A percentile compares a stretch with the other conserved stretches of the same genome.
These are phyloP conservation scores for Paecilomyces formosus DNA, from an alignment of 2,329 filamentous ascomycete species.

Conservation along the genomic window DNA sequence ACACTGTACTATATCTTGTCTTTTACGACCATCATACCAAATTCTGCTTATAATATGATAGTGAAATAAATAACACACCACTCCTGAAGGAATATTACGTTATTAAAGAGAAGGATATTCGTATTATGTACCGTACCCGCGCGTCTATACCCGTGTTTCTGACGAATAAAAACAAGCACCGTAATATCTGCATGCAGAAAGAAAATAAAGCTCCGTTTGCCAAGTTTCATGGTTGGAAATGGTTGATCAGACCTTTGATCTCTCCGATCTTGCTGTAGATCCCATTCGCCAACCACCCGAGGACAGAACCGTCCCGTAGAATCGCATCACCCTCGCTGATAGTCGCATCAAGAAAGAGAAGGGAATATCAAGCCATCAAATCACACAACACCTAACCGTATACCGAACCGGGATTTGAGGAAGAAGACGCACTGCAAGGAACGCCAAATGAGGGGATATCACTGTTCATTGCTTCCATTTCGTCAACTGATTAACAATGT, in stretches of 20 bases:
- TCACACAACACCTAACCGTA: background rate
- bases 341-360: slow-evolving; percentile 1
- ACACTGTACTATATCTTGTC: slow-evolving; percentile 7
- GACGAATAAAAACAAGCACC: background rate
- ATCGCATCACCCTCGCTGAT: background rate
- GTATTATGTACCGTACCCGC: background rate
- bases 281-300: slow-evolving; percentile 4
- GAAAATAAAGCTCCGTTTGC: background rate
- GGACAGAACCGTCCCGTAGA: slow-evolving; percentile 1
- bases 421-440: background rate
- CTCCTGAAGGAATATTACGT: background rate
- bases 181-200: background rate
- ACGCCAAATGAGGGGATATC: background rate
- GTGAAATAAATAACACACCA: background rate
- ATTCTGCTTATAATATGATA: background rate
- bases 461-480: slow-evolving; percentile 39
- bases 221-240: background rate
- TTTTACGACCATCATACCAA: background rate
- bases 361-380: background rate
- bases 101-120: background rate
- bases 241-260: background rate
- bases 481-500: slow-evolving; percentile 40
- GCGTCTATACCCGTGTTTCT: background rate
- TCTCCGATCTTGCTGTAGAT: background rate
- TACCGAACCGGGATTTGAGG: background rate